Evolutionary conservation across 108 stramenopile species (phyloP).

Genomic region (Cyclotella baltica): DNA sequence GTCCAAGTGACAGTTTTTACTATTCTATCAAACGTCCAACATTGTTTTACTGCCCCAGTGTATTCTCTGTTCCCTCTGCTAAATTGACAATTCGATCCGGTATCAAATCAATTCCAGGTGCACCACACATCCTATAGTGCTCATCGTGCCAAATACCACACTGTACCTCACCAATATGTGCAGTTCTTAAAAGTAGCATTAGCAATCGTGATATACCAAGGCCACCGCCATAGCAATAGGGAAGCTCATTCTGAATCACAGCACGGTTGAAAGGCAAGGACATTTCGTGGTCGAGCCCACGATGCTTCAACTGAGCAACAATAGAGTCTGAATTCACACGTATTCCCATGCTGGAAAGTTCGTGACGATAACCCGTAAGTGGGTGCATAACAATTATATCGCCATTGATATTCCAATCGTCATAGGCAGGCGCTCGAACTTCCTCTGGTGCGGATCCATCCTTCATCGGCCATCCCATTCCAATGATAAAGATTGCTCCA

Average conservation of each 20-base stretch:
- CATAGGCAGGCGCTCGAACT: slow-evolving; percentile 57
- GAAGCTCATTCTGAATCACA: slow-evolving; percentile 42
- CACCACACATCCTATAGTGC: slow-evolving; percentile 43
- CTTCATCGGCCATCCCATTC: slow-evolving; percentile 67
- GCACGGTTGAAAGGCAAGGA: slow-evolving; percentile 46
- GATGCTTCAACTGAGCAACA: slow-evolving; percentile 54
- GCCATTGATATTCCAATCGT: slow-evolving; percentile 63
- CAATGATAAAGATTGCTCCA: slow-evolving; percentile 63
- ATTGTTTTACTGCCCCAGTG: not conserved
- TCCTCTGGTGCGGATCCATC: slow-evolving; percentile 60
- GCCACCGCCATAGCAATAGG: slow-evolving; percentile 60
- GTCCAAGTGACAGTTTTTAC: too few species aligned
- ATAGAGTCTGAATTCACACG: slow-evolving; percentile 55
- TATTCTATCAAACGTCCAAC: too few species aligned
- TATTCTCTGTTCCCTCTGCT: too few species aligned
- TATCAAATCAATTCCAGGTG: slow-evolving; percentile 56
- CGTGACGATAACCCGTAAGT: slow-evolving; percentile 61
- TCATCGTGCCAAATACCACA: slow-evolving; percentile 64
- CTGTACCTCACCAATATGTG: slow-evolving; percentile 70
- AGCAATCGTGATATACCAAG: slow-evolving; percentile 63
- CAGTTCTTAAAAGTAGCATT: slow-evolving; percentile 59
- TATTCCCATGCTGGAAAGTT: slow-evolving; percentile 59
- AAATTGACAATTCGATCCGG: slow-evolving; percentile 55
- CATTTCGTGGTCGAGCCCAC: slow-evolving; percentile 35
- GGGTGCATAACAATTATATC: slow-evolving; percentile 59